These are phyloP conservation scores for Ustilago loliicola DNA, from an alignment of 1,284 basidiomycete species.

Conservation along the genomic window DNA sequence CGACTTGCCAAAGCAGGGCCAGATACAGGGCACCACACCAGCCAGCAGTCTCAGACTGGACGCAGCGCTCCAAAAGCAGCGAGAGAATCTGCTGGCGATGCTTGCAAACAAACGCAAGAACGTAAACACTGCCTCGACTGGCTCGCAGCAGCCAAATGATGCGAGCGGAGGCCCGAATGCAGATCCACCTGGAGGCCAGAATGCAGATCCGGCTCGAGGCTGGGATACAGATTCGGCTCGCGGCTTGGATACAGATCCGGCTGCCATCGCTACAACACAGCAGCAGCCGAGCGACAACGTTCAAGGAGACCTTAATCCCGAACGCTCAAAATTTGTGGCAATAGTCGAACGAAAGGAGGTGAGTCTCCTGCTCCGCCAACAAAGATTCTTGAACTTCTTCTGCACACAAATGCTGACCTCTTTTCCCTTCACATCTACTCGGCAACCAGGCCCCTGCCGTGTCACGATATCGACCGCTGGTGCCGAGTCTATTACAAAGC, in stretches of 20 bases:
- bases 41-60: conserved; percentile 17
- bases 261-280: background rate
- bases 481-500: conserved; percentile 43
- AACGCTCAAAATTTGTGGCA: background rate
- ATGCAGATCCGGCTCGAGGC: no score
- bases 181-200: background rate
- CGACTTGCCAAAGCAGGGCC: background rate
- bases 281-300: background rate
- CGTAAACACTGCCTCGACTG: background rate
- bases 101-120: conserved; percentile 37
- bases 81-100: conserved; percentile 32
- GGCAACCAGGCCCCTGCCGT: conserved; percentile 19
- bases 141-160: background rate
- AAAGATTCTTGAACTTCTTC: background rate
- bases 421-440: conserved; percentile 7
- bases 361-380: background rate
- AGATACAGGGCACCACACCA: background rate
- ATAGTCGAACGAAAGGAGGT: conserved; percentile 23
- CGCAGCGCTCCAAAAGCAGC: conserved; percentile 38
- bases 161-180: background rate
- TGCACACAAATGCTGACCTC: conserved; percentile 3
- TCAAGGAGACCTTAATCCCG: background rate
- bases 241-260: background rate
- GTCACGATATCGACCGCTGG: conserved; percentile 37
- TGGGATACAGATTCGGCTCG: no score